Evolutionary conservation across 139 green algal genomes (phyloP).

Genomic region (Diplosphaera chodatii): DNA sequence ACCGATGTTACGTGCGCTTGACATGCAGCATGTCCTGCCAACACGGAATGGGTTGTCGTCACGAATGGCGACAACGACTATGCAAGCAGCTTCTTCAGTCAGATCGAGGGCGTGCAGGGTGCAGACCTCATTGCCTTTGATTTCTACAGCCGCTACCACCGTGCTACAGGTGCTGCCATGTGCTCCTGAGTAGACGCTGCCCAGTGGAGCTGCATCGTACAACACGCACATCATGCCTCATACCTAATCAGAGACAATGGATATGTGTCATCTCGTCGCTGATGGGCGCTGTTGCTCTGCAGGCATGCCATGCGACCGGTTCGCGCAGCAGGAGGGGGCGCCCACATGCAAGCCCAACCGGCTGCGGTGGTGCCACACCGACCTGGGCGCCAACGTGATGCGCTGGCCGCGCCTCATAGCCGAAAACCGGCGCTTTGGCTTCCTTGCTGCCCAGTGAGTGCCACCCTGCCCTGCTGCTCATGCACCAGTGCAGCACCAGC

Average conservation of each 20-base stretch:
- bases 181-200: too few species aligned
- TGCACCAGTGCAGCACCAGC: too few species aligned
- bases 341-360: conserved; percentile 69
- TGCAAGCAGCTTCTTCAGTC: conserved; percentile 38
- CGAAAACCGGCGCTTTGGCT: conserved; percentile 56
- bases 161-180: conserved; percentile 42
- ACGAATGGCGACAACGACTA: conserved; percentile 86
- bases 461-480: too few species aligned
- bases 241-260: too few species aligned
- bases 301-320: conserved; percentile 58
- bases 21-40: conserved; percentile 42
- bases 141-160: conserved; percentile 77
- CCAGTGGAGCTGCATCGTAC: too few species aligned
- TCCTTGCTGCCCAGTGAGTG: conserved; percentile 23
- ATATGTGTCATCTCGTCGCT: too few species aligned
- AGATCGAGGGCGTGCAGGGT: conserved; percentile 22
- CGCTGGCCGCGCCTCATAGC: conserved; percentile 40
- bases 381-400: conserved; percentile 67
- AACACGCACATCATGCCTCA: too few species aligned
- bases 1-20: too few species aligned
- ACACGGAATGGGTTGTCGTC: conserved; percentile 65
- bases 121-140: conserved; percentile 66
- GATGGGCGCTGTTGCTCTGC: background rate
- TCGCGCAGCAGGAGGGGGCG: conserved; percentile 26
- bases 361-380: conserved; percentile 70